These are phyloP conservation scores for Cyberlindnera xylosilytica DNA, from an alignment of 805 yeast species.

Conservation along the genomic window DNA sequence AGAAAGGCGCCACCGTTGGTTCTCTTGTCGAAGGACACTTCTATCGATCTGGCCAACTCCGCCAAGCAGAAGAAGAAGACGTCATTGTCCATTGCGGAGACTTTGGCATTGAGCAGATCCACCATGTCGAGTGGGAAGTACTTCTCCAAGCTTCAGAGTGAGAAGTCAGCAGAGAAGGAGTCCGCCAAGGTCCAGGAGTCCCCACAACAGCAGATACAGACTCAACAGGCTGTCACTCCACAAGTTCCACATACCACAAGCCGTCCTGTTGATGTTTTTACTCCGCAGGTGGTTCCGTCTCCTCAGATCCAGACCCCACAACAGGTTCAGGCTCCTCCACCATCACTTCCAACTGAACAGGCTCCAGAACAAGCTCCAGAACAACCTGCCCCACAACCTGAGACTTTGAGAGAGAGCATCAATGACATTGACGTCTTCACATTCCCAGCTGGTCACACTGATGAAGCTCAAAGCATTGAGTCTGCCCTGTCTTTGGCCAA, in stretches of 20 bases:
- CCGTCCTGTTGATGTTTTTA: no score
- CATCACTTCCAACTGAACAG: neutral
- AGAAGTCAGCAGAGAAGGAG: conserved; percentile 6
- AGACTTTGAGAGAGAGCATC: no score
- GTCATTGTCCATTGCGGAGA: conserved; percentile 54
- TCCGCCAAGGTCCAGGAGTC: neutral
- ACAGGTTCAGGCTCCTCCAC: neutral
- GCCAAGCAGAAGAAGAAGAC: conserved; percentile 26
- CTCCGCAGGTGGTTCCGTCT: no score
- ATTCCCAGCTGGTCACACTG: conserved; percentile 6
- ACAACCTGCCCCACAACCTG: no score
- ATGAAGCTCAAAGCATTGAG: conserved; percentile 4
- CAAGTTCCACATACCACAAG: no score
- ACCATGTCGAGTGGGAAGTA: conserved; percentile 36
- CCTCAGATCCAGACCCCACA: no score
- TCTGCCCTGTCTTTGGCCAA: conserved; percentile 10
- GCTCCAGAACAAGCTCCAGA: no score
- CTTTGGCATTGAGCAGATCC: conserved; percentile 52
- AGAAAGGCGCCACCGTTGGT: conserved; percentile 23
- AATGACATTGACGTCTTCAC: conserved; percentile 1
- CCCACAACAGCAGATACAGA: neutral
- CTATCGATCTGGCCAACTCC: conserved; percentile 25
- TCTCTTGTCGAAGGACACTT: conserved; percentile 25
- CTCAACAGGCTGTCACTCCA: neutral
- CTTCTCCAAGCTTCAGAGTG: conserved; percentile 25